Percentiles rank a stretch among this genome's conserved stretches.
Evolutionary conservation across 2,329 filamentous ascomycete genomes (phyloP).

Genomic region (Penicillium expansum): DNA sequence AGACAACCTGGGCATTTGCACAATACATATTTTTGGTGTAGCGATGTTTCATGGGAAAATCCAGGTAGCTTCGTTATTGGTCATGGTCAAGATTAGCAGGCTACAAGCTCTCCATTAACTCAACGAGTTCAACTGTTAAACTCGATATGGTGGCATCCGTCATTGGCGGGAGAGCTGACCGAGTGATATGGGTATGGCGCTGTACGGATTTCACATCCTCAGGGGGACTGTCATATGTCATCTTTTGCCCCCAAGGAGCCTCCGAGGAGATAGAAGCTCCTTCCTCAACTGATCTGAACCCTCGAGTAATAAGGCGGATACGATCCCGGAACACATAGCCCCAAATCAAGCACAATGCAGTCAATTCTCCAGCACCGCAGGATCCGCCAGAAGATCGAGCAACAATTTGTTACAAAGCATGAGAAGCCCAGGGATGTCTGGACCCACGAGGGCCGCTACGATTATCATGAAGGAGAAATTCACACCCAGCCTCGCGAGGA

Average conservation of each 20-base stretch:
- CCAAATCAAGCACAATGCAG: constrained; percentile 13
- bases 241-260: constrained; percentile 4
- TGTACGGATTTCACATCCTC: constrained; percentile 2
- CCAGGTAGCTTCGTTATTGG: not conserved
- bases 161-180: constrained; percentile 12
- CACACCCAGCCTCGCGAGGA: not conserved
- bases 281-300: not conserved
- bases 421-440: constrained; percentile 13
- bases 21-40: not conserved
- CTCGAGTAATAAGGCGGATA: not conserved
- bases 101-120: not conserved
- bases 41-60: not conserved
- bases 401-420: constrained; percentile 20
- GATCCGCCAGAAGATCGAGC: constrained; percentile 19
- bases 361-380: constrained; percentile 11
- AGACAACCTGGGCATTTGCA: not conserved
- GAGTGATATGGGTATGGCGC: constrained; percentile 3
- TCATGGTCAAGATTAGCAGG: not conserved
- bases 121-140: too few species aligned
- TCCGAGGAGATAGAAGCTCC: not conserved
- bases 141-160: not conserved
- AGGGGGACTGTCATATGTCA: constrained; percentile 5
- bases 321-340: not conserved
- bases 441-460: constrained; percentile 18
- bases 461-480: constrained; percentile 8